Evolutionary conservation across 306 rosid genomes (phyloP).

Genomic region (Ziziphus jujuba): DNA sequence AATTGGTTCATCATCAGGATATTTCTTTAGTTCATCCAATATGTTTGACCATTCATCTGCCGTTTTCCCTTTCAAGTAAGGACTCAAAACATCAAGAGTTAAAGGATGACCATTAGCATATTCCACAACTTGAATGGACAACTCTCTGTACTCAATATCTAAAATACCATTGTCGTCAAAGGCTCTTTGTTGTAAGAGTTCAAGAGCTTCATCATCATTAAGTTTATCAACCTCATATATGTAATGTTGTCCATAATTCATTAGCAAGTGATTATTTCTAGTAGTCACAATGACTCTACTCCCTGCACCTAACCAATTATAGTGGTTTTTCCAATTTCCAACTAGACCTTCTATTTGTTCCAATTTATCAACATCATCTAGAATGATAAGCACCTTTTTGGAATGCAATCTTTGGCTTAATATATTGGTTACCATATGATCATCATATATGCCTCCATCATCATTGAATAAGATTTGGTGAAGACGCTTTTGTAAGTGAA

Average conservation of each 20-base stretch:
- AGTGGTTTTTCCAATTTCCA: neutral
- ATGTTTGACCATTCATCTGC: neutral
- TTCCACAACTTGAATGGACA: neutral
- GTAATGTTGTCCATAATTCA: neutral
- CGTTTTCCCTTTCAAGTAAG: neutral
- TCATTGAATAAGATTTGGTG: neutral
- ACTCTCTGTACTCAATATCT: neutral
- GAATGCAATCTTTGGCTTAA: neutral
- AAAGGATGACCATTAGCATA: slow-evolving; percentile 9
- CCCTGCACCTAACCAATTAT: slow-evolving; percentile 1
- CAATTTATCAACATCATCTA: slow-evolving; percentile 15
- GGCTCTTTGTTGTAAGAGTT: slow-evolving; percentile 6
- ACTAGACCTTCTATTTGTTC: slow-evolving; percentile 7
- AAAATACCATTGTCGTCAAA: neutral
- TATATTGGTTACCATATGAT: neutral
- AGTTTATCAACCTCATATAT: slow-evolving; percentile 11
- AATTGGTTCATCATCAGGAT: neutral
- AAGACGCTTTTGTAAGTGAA: slow-evolving; percentile 7
- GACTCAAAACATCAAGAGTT: neutral
- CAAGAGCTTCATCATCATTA: slow-evolving; percentile 3
- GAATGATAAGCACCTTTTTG: slow-evolving; percentile 5
- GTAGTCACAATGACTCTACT: slow-evolving; percentile 22
- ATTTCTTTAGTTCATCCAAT: neutral
- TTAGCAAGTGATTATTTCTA: neutral
- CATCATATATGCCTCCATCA: neutral